Percentiles rank a stretch among this genome's conserved stretches.
These are phyloP conservation scores for Cyanodermella asteris DNA, from an alignment of 2,329 filamentous ascomycete species.

Conservation along the genomic window DNA sequence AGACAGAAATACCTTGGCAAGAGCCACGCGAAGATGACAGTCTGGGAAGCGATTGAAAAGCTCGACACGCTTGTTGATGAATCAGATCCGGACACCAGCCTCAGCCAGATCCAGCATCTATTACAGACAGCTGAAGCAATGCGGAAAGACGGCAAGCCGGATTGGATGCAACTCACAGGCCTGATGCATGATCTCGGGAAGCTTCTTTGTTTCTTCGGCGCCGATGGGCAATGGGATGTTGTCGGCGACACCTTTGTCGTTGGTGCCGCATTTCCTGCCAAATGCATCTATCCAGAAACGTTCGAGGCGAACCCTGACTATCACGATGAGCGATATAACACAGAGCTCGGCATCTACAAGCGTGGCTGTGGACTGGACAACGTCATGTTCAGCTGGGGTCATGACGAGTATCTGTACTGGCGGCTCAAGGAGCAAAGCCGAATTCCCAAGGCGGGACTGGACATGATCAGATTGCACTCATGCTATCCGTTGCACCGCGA, in stretches of 20 bases:
- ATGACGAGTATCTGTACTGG: constrained; percentile 74
- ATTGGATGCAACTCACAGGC: constrained; percentile 62
- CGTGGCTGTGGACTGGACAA: constrained; percentile 66
- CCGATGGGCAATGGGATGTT: constrained; percentile 81
- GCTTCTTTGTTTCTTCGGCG: constrained; percentile 59
- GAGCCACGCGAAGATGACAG: constrained; percentile 52
- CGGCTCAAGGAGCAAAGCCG: constrained; percentile 64
- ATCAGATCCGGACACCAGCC: constrained; percentile 69
- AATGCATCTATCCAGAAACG: constrained; percentile 61
- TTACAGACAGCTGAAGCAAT: constrained; percentile 80
- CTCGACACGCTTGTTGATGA: constrained; percentile 81
- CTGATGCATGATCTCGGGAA: constrained; percentile 65
- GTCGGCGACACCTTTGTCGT: constrained; percentile 73
- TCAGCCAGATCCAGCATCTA: constrained; percentile 76
- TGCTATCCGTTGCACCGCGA: constrained; percentile 84
- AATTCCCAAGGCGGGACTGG: constrained; percentile 60
- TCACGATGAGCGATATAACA: constrained; percentile 48
- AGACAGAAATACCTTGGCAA: constrained; percentile 48
- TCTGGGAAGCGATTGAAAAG: constrained; percentile 86
- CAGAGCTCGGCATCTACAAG: constrained; percentile 58
- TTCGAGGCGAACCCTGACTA: constrained; percentile 60
- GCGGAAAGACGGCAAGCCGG: constrained; percentile 59
- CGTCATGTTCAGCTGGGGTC: constrained; percentile 76
- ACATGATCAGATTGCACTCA: constrained; percentile 83
- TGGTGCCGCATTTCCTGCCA: constrained; percentile 50